Conservation (phyloP, 78 protist species). For the Dictyostelium purpureum region DNA sequence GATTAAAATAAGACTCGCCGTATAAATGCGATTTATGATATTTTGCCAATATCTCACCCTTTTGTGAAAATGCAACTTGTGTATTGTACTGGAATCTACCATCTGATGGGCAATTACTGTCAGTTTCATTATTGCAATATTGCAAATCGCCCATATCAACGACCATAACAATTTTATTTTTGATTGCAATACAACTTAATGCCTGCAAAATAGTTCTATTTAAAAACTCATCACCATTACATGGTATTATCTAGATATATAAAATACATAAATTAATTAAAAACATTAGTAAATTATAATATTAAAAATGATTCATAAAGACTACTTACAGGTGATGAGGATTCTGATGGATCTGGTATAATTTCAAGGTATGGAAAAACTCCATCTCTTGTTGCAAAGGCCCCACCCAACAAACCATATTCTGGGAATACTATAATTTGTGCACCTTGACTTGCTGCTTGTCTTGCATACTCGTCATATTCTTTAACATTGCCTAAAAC, state of each 20-base stretch:
- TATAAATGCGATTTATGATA: slow-evolving; percentile 43
- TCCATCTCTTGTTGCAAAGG: background rate
- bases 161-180: background rate
- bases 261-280: background rate
- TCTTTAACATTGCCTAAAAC: background rate
- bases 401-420: background rate
- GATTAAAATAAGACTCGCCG: background rate
- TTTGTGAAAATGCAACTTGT: slow-evolving; percentile 1
- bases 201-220: slow-evolving; percentile 15
- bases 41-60: slow-evolving; percentile 22
- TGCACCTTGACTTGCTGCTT: background rate
- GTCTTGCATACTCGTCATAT: background rate
- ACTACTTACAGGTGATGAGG: background rate
- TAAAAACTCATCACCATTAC: background rate
- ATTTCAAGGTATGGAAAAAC: background rate
- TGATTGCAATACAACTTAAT: slow-evolving; percentile 36
- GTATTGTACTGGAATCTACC: slow-evolving; percentile 45
- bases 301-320: too few relatives aligned
- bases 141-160: slow-evolving; percentile 44
- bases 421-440: slow-evolving; percentile 52
- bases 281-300: background rate
- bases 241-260: slow-evolving; percentile 5
- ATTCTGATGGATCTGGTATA: slow-evolving; percentile 9
- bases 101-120: slow-evolving; percentile 13
- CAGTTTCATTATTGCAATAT: background rate